Percentiles rank a stretch among this genome's conserved stretches.
Evolutionary conservation across 495 filamentous ascomycete species (phyloP).

Genomic region (Aspergillus egyptiacus): DNA sequence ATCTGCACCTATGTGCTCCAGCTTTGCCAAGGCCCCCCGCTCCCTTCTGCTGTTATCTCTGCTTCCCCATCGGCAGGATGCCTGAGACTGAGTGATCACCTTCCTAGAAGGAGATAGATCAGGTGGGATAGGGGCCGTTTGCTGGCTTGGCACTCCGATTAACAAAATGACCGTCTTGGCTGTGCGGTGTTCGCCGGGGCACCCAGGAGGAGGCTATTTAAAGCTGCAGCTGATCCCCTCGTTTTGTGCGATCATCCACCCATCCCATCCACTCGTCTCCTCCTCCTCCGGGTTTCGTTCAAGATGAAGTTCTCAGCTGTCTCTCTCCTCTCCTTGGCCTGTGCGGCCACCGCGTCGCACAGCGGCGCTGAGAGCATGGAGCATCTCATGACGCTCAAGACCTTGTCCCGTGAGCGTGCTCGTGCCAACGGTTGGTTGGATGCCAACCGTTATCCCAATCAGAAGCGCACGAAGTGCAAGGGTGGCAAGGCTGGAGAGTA

Average conservation of each 20-base stretch:
- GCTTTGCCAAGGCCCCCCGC: too few species aligned
- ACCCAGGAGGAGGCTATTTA: neutral
- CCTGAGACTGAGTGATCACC: neutral
- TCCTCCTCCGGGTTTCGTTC: neutral
- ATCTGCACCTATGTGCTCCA: neutral
- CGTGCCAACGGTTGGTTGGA: constrained; percentile 15
- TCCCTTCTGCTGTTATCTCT: constrained; percentile 5
- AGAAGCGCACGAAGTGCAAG: constrained; percentile 3
- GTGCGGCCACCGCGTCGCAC: constrained; percentile 7
- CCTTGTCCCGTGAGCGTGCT: constrained; percentile 11
- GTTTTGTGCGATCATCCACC: neutral
- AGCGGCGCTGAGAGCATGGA: constrained; percentile 9
- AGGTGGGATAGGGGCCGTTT: neutral
- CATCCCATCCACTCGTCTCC: neutral
- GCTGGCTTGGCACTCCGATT: neutral
- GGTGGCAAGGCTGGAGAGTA: constrained; percentile 17
- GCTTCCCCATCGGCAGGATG: neutral
- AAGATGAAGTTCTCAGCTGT: constrained; percentile 15
- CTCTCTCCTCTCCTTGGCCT: constrained; percentile 10
- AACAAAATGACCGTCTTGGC: neutral
- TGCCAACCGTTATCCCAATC: constrained; percentile 11
- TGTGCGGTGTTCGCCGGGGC: neutral
- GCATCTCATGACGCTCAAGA: constrained; percentile 17
- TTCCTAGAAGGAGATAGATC: neutral
- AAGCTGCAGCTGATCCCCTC: neutral